phyloP scores from a whole-genome alignment of 441 rosid species.

The Populus trichocarpa region DNA sequence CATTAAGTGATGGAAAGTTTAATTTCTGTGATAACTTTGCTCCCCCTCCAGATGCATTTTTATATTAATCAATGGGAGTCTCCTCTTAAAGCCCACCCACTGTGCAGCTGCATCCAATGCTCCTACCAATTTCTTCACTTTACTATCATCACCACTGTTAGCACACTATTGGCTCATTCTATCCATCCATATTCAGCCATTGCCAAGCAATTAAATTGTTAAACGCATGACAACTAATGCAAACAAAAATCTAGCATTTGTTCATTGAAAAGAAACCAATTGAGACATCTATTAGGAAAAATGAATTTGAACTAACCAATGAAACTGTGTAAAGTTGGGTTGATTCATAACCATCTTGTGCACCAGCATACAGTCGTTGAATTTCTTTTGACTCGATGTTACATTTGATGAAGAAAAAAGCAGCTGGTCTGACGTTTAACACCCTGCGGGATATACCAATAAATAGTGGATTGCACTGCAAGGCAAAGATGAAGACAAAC shows the following conservation, averaged over 20 bases:
- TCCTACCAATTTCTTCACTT: neutral
- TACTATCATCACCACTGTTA: neutral
- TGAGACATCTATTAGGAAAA: neutral
- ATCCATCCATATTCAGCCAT: neutral
- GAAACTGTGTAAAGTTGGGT: slow-evolving; percentile 70
- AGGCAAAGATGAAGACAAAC: slow-evolving; percentile 7
- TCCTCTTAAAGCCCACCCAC: neutral
- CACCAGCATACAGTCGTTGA: slow-evolving; percentile 57
- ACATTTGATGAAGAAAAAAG: slow-evolving; percentile 78
- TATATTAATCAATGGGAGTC: neutral
- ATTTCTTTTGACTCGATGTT: slow-evolving; percentile 64
- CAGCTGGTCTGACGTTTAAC: slow-evolving; percentile 78
- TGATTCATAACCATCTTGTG: slow-evolving; percentile 90
- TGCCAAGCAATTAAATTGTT: neutral
- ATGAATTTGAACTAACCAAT: slow-evolving; percentile 43
- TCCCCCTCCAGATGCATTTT: neutral
- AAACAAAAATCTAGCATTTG: neutral
- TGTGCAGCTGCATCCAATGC: neutral
- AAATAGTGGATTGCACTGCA: slow-evolving; percentile 59
- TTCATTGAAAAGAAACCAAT: neutral
- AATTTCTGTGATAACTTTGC: neutral
- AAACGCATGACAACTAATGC: neutral
- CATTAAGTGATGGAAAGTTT: neutral
- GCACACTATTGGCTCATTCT: neutral
- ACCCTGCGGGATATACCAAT: slow-evolving; percentile 74